Percentiles rank a stretch among this genome's conserved stretches.
phyloP scores from a whole-genome alignment of 768 basidiomycete genomes.

The Macrolepiota albuminosa region DNA sequence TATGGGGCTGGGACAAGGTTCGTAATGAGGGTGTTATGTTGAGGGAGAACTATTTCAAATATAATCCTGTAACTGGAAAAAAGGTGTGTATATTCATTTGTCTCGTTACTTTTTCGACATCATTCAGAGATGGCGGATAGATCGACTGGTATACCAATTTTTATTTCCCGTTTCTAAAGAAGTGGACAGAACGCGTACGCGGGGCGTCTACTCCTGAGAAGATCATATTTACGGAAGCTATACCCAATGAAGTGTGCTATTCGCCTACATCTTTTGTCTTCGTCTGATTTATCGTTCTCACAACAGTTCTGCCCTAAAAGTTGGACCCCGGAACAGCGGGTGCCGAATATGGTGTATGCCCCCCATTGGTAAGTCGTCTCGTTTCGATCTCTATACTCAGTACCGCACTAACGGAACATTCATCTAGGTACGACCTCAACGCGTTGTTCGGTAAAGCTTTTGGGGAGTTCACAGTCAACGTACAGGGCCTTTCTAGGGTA shows the following conservation, averaged over 20 bases:
- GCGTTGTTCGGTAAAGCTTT: constrained; percentile 82
- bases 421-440: constrained; percentile 83
- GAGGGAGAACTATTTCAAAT: constrained; percentile 79
- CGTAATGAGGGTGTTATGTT: constrained; percentile 70
- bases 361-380: constrained; percentile 29
- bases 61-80: constrained; percentile 57
- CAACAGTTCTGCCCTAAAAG: constrained; percentile 71
- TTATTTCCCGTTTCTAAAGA: constrained; percentile 71
- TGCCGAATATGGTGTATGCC: constrained; percentile 35
- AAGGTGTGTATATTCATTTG: constrained; percentile 37
- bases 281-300: constrained; percentile 2
- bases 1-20: constrained; percentile 82
- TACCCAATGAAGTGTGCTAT: constrained; percentile 82
- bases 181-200: constrained; percentile 63
- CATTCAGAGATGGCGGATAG: constrained; percentile 25
- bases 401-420: not conserved
- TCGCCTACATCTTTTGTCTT: not conserved
- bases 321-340: constrained; percentile 64
- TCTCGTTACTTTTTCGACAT: not conserved
- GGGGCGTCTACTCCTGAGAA: constrained; percentile 44
- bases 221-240: constrained; percentile 73
- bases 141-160: constrained; percentile 86
- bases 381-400: no score
- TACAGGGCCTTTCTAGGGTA: constrained; percentile 87
- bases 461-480: constrained; percentile 84